A percentile compares a stretch with the other conserved stretches of the same genome.
phyloP scores from a whole-genome alignment of 1,284 basidiomycete genomes.

The Veloboletus limbatus region DNA sequence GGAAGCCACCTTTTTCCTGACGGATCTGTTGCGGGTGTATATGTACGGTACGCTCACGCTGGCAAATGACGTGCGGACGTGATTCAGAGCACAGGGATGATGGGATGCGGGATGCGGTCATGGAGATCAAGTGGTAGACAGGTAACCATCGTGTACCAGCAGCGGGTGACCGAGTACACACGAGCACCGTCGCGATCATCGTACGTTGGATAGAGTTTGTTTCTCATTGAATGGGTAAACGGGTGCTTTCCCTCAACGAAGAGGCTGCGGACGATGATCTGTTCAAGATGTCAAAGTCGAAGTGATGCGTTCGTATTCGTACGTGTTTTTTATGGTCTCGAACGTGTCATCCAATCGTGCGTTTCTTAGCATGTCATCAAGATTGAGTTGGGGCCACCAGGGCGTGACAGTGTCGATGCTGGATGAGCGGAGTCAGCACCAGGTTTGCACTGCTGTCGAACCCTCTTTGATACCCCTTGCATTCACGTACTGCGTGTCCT shows the following conservation, averaged over 20 bases:
- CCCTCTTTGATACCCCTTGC: not conserved
- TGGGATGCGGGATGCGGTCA: slow-evolving; percentile 78
- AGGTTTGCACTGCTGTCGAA: slow-evolving; percentile 44
- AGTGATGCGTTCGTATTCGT: slow-evolving; percentile 70
- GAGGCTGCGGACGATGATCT: slow-evolving; percentile 56
- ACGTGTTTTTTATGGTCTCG: not conserved
- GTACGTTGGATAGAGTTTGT: slow-evolving; percentile 45
- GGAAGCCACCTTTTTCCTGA: slow-evolving; percentile 83
- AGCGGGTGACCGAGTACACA: slow-evolving; percentile 84
- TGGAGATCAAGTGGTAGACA: slow-evolving; percentile 89
- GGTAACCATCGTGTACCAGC: slow-evolving; percentile 97
- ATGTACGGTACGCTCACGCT: slow-evolving; percentile 63
- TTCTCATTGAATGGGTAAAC: slow-evolving; percentile 29
- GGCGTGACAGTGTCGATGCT: slow-evolving; percentile 98
- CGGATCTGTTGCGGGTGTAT: slow-evolving; percentile 85
- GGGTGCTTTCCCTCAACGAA: slow-evolving; percentile 77
- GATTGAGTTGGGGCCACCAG: slow-evolving; percentile 95
- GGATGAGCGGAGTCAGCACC: slow-evolving; percentile 95
- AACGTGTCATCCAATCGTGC: slow-evolving; percentile 5
- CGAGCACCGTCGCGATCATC: slow-evolving; percentile 87
- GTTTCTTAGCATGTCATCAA: slow-evolving; percentile 88
- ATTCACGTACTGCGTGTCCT: slow-evolving; percentile 4
- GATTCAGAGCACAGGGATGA: slow-evolving; percentile 52
- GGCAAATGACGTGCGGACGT: slow-evolving; percentile 49
- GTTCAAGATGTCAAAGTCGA: slow-evolving; percentile 83